phyloP scores from a whole-genome alignment of 345 rosid genomes.

The Euclidium syriacum region DNA sequence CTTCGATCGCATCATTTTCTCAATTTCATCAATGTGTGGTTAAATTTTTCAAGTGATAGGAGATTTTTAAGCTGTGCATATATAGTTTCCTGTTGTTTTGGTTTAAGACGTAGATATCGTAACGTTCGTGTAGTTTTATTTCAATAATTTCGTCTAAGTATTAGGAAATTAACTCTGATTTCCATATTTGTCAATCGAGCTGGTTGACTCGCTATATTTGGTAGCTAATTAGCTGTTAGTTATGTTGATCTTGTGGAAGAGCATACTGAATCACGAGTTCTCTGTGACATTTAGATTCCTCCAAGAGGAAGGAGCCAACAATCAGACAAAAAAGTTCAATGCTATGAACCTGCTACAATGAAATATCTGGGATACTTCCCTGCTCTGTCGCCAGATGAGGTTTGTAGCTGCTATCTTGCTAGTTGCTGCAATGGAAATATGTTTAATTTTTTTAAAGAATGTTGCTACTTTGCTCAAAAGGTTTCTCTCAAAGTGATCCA shows the following conservation, averaged over 20 bases:
- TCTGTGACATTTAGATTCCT: constrained; percentile 56
- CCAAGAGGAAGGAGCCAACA: constrained; percentile 87
- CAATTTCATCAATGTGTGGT: not conserved
- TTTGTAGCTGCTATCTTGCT: constrained; percentile 32
- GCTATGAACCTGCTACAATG: constrained; percentile 99
- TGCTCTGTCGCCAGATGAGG: constrained; percentile 69
- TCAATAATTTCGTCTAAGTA: not conserved
- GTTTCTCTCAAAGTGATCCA: not conserved
- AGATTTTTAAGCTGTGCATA: not conserved
- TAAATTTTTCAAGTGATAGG: not conserved
- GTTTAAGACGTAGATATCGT: not conserved
- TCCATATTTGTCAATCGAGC: constrained; percentile 10
- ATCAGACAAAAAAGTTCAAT: constrained; percentile 79
- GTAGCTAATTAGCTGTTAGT: not conserved
- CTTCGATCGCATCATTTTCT: not conserved
- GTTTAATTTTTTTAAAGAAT: not conserved
- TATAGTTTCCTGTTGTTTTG: not conserved
- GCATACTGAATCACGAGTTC: not conserved
- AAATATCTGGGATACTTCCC: constrained; percentile 86
- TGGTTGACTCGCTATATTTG: not conserved
- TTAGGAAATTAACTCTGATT: not conserved
- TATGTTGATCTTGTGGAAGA: not conserved
- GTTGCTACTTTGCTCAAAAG: not conserved
- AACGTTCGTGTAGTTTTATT: not conserved
- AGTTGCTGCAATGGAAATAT: not conserved